phyloP scores from a whole-genome alignment of 2,329 filamentous ascomycete species.

The Calonectria ilicicola region DNA sequence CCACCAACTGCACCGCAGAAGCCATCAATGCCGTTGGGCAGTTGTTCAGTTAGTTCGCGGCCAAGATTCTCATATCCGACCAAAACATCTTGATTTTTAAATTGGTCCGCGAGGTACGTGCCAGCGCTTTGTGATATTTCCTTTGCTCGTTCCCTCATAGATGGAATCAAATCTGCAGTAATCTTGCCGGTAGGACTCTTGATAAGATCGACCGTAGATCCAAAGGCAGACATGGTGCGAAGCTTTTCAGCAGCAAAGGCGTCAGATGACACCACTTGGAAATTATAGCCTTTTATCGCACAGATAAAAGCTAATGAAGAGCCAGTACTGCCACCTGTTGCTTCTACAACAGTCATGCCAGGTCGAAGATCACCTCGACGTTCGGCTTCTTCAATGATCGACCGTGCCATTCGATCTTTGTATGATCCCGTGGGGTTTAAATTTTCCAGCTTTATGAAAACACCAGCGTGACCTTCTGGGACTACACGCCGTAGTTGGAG shows the following conservation, averaged over 20 bases:
- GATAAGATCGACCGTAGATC: neutral
- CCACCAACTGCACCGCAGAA: neutral
- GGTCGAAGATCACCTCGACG: neutral
- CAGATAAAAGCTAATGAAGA: conserved; percentile 13
- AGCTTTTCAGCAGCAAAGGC: neutral
- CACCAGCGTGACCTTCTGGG: neutral
- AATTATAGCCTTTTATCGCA: neutral
- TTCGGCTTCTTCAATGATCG: conserved; percentile 10
- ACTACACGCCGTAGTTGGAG: neutral
- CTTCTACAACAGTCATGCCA: conserved; percentile 7
- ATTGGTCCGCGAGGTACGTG: neutral
- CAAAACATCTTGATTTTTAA: neutral
- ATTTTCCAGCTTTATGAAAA: neutral
- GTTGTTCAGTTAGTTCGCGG: neutral
- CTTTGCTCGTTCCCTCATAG: neutral
- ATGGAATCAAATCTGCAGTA: neutral
- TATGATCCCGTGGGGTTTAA: conserved; percentile 17
- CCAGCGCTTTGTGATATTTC: neutral
- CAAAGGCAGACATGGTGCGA: neutral
- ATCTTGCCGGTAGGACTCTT: neutral
- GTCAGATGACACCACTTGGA: neutral
- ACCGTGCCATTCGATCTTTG: conserved; percentile 17
- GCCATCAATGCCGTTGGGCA: neutral
- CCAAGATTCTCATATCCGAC: neutral
- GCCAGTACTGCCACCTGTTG: conserved; percentile 19